These are phyloP conservation scores for Hyparrhenia diplandra DNA, from an alignment of 176 grass and related monocot genomes.

Conservation along the genomic window DNA sequence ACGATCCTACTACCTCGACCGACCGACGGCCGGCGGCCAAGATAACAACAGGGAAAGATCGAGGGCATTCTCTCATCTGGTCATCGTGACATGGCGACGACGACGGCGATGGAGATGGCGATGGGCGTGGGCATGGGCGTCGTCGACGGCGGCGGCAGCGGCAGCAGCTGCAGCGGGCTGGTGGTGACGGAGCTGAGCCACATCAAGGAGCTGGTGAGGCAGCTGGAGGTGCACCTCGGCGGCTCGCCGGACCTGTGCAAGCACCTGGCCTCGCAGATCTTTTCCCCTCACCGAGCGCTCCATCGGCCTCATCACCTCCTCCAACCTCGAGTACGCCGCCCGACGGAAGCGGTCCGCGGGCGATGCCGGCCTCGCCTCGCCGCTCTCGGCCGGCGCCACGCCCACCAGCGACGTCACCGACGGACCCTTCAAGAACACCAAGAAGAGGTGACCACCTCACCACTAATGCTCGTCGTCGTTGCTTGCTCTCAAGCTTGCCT, in stretches of 20 bases:
- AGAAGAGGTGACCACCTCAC: constrained; percentile 26
- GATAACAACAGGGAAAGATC: not conserved
- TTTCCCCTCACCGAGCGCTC: constrained; percentile 37
- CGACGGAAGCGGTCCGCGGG: not conserved
- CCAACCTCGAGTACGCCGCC: not conserved
- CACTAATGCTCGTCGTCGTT: not conserved
- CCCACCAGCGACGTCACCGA: constrained; percentile 39
- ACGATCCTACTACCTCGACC: not conserved
- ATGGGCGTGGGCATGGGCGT: constrained; percentile 15
- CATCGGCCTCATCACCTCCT: constrained; percentile 45
- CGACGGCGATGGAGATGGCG: not conserved
- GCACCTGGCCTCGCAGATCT: constrained; percentile 37
- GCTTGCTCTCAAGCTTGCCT: not conserved
- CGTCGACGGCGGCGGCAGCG: constrained; percentile 23
- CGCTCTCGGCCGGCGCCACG: not conserved
- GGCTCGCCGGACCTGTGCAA: constrained; percentile 31
- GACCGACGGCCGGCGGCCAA: too few species aligned
- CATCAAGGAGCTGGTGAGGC: constrained; percentile 46
- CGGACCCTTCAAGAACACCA: constrained; percentile 31
- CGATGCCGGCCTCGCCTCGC: not conserved
- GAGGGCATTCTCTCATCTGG: not conserved
- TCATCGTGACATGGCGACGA: not conserved
- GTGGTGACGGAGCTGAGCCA: constrained; percentile 47
- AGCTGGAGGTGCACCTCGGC: constrained; percentile 43
- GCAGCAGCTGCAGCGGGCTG: too few species aligned